Evolutionary conservation across 1,284 basidiomycete species (phyloP).

Genomic region (Xerocomus nothofagi): DNA sequence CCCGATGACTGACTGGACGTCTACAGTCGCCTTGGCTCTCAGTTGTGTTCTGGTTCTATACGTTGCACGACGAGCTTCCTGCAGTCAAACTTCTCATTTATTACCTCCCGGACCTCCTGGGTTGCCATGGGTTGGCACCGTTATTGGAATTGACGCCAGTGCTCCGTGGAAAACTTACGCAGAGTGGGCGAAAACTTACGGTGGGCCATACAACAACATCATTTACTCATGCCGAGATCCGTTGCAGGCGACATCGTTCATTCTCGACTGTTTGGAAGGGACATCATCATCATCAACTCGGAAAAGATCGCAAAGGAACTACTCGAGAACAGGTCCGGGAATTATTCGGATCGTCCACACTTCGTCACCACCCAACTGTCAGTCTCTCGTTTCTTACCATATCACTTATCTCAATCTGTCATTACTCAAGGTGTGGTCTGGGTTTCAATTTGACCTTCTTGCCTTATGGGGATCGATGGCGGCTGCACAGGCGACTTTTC

Average conservation of each 20-base stretch:
- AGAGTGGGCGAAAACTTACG: conserved; percentile 12
- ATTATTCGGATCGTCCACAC: too few relatives aligned
- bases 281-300: conserved; percentile 20
- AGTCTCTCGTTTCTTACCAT: not conserved
- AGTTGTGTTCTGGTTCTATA: not conserved
- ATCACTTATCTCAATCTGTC: not conserved
- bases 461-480: conserved; percentile 9
- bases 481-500: conserved; percentile 12
- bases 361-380: conserved; percentile 8
- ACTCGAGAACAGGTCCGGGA: too few relatives aligned
- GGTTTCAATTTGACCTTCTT: not conserved
- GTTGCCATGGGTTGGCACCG: not conserved
- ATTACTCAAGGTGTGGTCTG: conserved; percentile 1
- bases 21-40: not conserved
- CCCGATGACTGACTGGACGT: not conserved
- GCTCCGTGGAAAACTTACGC: conserved; percentile 16
- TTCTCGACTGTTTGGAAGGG: conserved; percentile 8
- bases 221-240: not conserved
- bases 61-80: not conserved
- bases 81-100: not conserved
- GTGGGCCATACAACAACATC: not conserved
- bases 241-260: conserved; percentile 14
- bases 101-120: too few relatives aligned
- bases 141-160: not conserved
- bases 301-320: conserved; percentile 17